Evolutionary conservation across 2,329 filamentous ascomycete species (phyloP).

Genomic region (Lachnellula hyalina): DNA sequence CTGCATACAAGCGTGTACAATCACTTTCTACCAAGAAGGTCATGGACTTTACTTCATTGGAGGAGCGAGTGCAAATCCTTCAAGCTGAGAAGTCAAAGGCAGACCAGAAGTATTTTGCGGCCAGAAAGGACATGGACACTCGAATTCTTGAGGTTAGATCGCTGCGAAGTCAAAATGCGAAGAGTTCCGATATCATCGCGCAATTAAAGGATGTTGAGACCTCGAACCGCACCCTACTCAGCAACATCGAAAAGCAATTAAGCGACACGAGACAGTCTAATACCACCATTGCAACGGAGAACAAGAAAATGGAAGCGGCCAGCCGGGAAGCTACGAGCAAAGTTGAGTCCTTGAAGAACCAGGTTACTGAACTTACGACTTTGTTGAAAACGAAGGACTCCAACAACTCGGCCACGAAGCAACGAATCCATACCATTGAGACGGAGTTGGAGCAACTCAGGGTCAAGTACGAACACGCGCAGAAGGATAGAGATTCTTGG

Average conservation of each 20-base stretch:
- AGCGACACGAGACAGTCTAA: conserved; percentile 77
- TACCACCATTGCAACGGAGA: conserved; percentile 62
- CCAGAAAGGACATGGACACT: conserved; percentile 88
- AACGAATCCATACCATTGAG: conserved; percentile 58
- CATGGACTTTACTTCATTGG: conserved; percentile 65
- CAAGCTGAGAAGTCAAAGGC: conserved; percentile 90
- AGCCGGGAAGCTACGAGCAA: conserved; percentile 64
- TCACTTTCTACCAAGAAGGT: conserved; percentile 82
- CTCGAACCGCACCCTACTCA: conserved; percentile 67
- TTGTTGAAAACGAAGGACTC: conserved; percentile 72
- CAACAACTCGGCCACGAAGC: conserved; percentile 44
- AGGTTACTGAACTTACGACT: conserved; percentile 71
- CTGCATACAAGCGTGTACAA: conserved; percentile 85
- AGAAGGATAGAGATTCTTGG: conserved; percentile 81
- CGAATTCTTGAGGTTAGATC: conserved; percentile 74
- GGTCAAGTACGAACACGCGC: conserved; percentile 68
- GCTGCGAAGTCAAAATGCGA: conserved; percentile 75
- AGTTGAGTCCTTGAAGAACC: conserved; percentile 66
- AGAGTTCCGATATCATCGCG: conserved; percentile 88
- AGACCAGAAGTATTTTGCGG: conserved; percentile 95
- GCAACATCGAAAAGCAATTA: conserved; percentile 87
- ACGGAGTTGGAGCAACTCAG: conserved; percentile 76
- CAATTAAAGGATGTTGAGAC: conserved; percentile 88
- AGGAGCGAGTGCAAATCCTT: conserved; percentile 71
- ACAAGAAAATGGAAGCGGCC: conserved; percentile 69